Evolutionary conservation across 139 green algal species (phyloP).

Genomic region (Haematococcus lacustris): DNA sequence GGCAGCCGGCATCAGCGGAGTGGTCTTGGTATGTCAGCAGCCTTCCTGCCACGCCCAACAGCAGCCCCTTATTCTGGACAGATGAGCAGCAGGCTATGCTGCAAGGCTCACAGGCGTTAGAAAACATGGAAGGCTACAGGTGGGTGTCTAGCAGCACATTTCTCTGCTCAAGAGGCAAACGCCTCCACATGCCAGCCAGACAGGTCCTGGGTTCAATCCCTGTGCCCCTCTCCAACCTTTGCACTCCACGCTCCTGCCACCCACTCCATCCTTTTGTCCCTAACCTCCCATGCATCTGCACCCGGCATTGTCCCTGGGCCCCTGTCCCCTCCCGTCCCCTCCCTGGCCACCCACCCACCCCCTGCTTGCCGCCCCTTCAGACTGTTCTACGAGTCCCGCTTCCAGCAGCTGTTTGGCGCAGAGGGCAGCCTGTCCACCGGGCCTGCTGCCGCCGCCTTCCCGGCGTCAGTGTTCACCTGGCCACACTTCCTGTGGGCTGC

Average conservation of each 20-base stretch:
- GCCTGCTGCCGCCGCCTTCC: conserved; percentile 46
- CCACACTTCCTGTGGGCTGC: conserved; percentile 73
- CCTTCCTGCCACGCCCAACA: conserved; percentile 35
- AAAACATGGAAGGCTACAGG: conserved; percentile 22
- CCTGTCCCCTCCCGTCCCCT: no score
- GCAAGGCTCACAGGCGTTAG: conserved; percentile 62
- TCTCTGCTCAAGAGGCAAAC: no score
- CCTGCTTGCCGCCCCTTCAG: conserved; percentile 16
- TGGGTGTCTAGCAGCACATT: no score
- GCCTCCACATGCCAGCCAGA: no score
- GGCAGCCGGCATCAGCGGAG: neutral
- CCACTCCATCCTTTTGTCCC: no score
- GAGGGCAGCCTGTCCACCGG: no score
- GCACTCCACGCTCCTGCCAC: no score
- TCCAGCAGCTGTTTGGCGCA: conserved; percentile 39
- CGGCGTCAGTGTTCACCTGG: conserved; percentile 38
- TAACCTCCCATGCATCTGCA: no score
- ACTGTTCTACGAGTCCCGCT: conserved; percentile 56
- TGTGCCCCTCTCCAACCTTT: no score
- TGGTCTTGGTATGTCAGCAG: conserved; percentile 41
- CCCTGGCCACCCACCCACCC: no score
- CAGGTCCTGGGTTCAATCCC: no score
- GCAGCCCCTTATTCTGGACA: conserved; percentile 66
- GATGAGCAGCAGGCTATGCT: conserved; percentile 48
- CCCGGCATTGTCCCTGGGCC: no score